Evolutionary conservation across 371 early-diverging fungal genomes (phyloP).

Genomic region (Mucor racemosus): DNA sequence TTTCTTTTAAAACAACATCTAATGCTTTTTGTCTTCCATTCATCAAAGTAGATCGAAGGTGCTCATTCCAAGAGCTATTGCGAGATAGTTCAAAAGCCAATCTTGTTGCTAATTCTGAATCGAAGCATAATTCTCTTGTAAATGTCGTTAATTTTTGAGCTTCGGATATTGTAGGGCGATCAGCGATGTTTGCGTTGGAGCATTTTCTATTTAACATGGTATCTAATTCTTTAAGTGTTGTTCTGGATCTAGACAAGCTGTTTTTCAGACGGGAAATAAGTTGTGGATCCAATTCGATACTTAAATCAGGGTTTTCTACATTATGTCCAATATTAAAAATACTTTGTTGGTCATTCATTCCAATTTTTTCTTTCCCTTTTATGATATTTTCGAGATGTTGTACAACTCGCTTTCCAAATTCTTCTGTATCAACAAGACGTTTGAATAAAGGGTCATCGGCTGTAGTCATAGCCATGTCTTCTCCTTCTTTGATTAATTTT

Average conservation of each 20-base stretch:
- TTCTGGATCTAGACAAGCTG: conserved; percentile 11
- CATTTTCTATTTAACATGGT: conserved; percentile 3
- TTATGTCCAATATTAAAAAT: conserved; percentile 13
- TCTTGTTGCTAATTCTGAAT: conserved; percentile 15
- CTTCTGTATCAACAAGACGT: conserved; percentile 6
- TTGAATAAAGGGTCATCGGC: conserved; percentile 4
- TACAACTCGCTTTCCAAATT: conserved; percentile 2
- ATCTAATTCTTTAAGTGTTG: conserved; percentile 14
- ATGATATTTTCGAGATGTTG: conserved; percentile 21
- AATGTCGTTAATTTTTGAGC: conserved; percentile 14
- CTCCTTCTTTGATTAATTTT: conserved; percentile 26
- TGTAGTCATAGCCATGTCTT: conserved; percentile 6
- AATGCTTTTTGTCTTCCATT: conserved; percentile 23
- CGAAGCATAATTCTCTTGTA: conserved; percentile 14
- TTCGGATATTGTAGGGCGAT: conserved; percentile 19
- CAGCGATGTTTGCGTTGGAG: background rate
- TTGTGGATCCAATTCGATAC: conserved; percentile 19
- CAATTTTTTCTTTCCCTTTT: conserved; percentile 24
- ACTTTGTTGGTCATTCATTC: conserved; percentile 1
- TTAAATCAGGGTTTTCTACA: background rate
- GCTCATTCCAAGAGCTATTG: conserved; percentile 20
- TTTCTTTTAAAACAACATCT: conserved; percentile 18
- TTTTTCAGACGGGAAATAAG: conserved; percentile 12
- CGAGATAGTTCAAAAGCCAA: conserved; percentile 9
- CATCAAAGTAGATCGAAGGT: conserved; percentile 20